Percentiles rank a stretch among this genome's conserved stretches.
Evolutionary conservation across 2,329 filamentous ascomycete species (phyloP).

Genomic region (Penicillium sp.): DNA sequence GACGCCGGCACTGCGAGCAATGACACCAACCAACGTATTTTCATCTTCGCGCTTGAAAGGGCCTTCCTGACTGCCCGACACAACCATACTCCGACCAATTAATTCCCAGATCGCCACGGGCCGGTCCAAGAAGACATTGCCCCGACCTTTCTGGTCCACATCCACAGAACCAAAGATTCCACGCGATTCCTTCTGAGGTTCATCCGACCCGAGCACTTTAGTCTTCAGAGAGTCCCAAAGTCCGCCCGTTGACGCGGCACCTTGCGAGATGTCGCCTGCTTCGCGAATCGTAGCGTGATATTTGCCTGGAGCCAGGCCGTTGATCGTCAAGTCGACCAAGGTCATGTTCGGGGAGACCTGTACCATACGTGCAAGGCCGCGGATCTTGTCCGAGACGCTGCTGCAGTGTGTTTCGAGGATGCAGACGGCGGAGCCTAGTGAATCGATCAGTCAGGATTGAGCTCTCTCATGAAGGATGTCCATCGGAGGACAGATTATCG

Average conservation of each 20-base stretch:
- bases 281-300: conserved; percentile 86
- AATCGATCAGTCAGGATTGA: not conserved
- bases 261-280: conserved; percentile 82
- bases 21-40: conserved; percentile 87
- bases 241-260: conserved; percentile 79
- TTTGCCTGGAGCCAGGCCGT: conserved; percentile 76
- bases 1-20: conserved; percentile 93
- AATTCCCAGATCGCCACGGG: conserved; percentile 92
- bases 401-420: conserved; percentile 85
- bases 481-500: not conserved
- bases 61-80: conserved; percentile 69
- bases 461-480: not conserved
- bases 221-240: conserved; percentile 70
- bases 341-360: conserved; percentile 80
- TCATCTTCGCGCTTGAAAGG: conserved; percentile 72
- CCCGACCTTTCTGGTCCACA: conserved; percentile 75
- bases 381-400: conserved; percentile 68
- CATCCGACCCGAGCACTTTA: conserved; percentile 42
- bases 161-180: conserved; percentile 75
- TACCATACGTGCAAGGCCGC: conserved; percentile 90
- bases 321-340: conserved; percentile 83
- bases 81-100: conserved; percentile 89
- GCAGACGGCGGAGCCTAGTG: conserved; percentile 67
- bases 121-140: conserved; percentile 78
- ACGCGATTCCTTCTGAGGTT: conserved; percentile 47